Percentiles rank a stretch among this genome's conserved stretches.
Conservation (phyloP, 495 filamentous ascomycete species). For the Cenococcum geophilum region DNA sequence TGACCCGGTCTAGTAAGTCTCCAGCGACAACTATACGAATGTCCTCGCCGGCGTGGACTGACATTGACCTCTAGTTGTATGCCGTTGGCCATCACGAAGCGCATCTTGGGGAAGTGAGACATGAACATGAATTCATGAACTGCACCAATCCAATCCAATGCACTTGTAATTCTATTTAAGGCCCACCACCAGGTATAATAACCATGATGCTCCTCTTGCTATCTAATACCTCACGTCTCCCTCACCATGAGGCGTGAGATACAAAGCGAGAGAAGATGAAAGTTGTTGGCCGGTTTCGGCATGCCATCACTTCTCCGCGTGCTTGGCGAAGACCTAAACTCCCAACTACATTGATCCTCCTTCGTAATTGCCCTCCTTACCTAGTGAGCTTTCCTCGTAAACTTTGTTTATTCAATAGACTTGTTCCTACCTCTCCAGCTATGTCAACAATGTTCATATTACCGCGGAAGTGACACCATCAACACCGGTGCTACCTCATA, state of each 20-base stretch:
- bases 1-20: conserved; percentile 77
- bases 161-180: too few relatives aligned
- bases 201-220: conserved; percentile 48
- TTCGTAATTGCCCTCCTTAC: conserved; percentile 11
- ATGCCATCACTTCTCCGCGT: conserved; percentile 21
- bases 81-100: conserved; percentile 33
- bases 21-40: neutral
- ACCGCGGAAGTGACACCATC: conserved; percentile 3
- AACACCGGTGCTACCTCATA: conserved; percentile 1
- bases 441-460: conserved; percentile 12
- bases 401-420: neutral
- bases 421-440: conserved; percentile 9
- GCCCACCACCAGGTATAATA: too few relatives aligned
- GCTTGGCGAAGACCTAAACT: neutral
- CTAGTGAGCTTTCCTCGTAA: conserved; percentile 9
- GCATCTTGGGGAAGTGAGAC: conserved; percentile 22
- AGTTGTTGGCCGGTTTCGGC: conserved; percentile 21
- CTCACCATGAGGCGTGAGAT: conserved; percentile 53
- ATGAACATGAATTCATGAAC: neutral
- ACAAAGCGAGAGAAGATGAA: conserved; percentile 67
- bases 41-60: neutral
- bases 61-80: conserved; percentile 35
- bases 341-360: conserved; percentile 1
- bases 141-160: neutral
- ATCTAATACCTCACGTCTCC: conserved; percentile 65